These are phyloP conservation scores for Suhomyces kunorum DNA, from an alignment of 1,139 yeast genomes.

Conservation along the genomic window DNA sequence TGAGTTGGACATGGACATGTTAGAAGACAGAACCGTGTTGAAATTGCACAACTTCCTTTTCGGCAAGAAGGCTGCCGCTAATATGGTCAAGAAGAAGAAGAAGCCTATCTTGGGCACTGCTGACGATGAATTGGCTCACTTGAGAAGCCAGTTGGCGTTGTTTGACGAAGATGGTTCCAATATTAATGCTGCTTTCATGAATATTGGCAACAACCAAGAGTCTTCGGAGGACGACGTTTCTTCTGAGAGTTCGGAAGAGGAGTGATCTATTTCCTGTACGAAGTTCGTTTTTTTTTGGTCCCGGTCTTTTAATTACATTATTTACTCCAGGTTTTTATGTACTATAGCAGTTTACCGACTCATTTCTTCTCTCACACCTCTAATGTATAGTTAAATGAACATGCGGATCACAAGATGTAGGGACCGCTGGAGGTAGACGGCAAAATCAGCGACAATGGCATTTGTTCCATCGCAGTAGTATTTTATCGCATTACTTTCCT, in stretches of 20 bases:
- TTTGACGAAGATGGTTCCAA: slow-evolving; percentile 46
- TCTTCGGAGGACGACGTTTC: slow-evolving; percentile 41
- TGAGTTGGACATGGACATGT: slow-evolving; percentile 92
- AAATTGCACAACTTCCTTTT: slow-evolving; percentile 81
- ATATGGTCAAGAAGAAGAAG: slow-evolving; percentile 45
- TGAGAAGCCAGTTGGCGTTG: slow-evolving; percentile 79
- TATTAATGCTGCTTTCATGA: slow-evolving; percentile 28
- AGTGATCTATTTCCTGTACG: slow-evolving; percentile 28
- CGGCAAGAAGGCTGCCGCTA: slow-evolving; percentile 50
- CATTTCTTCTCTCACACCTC: slow-evolving; percentile 6
- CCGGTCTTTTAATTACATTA: slow-evolving; percentile 6
- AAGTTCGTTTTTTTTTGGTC: not conserved
- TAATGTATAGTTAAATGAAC: slow-evolving; percentile 13
- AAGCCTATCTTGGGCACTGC: slow-evolving; percentile 61
- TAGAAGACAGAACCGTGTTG: slow-evolving; percentile 81
- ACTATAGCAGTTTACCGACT: slow-evolving; percentile 9
- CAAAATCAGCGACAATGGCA: too few relatives aligned
- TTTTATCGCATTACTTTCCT: slow-evolving; percentile 3
- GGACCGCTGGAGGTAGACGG: not conserved
- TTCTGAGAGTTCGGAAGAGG: slow-evolving; percentile 69
- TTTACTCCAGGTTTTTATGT: slow-evolving; percentile 8
- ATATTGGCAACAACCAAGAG: slow-evolving; percentile 29
- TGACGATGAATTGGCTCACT: slow-evolving; percentile 76
- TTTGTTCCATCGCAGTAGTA: too few relatives aligned
- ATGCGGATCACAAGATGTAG: not conserved